Base-by-base conservation (phyloP, 257 asterid species). In the Lycium ferocissimum region DNA sequence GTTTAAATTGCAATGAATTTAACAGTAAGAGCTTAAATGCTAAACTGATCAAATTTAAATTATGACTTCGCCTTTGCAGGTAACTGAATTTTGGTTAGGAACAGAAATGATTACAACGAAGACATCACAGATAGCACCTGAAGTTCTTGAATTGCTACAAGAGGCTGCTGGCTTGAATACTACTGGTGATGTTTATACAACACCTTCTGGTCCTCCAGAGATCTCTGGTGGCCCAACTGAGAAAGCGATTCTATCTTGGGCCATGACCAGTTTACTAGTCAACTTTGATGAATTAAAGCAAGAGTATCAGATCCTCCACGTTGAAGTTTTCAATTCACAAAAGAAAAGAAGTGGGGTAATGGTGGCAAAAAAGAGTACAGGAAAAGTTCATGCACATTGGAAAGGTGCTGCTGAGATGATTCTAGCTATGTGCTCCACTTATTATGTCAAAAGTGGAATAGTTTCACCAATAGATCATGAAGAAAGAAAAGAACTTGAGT, bases 351-450 rank as follows among this genome's bases (percentile, higher is more conserved):
- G 84, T 66, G 87, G 87, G 80, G 73, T 69, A 62, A 35, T 85
- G 65, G 62, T 80, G 33, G 22, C 58, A 38, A 65, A 80, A 43
- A 79, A 40, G 49, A 59, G 11, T 13, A 33, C 71, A 0, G 43
- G 37, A 54, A 80, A 53, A 56, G 61, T 22, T 3, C 56, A 80
- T 7, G 37, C 79, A 22, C 87, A 85, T 6, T 84, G 86, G 86
- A 84, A 85, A n/a, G 87, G 87, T 14, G 87, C 87, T n/a, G 87
- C 87, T 20, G 81, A 79, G 61, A 76, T 84, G 67, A 84, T 84
- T 47, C 79, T 84, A 20, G 66, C 76, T 37, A 62, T 59, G 86
- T 84, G 86, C 62, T 76, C 86, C 73, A 62, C 70, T 40, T 84
- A 84, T 78, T 37, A 76, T 0, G 20, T 11, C 14, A 33, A 33